Percentiles rank a stretch among this genome's conserved stretches.
These are phyloP conservation scores for Dactylella cylindrospora DNA, from an alignment of 2,329 filamentous ascomycete genomes.

Conservation along the genomic window DNA sequence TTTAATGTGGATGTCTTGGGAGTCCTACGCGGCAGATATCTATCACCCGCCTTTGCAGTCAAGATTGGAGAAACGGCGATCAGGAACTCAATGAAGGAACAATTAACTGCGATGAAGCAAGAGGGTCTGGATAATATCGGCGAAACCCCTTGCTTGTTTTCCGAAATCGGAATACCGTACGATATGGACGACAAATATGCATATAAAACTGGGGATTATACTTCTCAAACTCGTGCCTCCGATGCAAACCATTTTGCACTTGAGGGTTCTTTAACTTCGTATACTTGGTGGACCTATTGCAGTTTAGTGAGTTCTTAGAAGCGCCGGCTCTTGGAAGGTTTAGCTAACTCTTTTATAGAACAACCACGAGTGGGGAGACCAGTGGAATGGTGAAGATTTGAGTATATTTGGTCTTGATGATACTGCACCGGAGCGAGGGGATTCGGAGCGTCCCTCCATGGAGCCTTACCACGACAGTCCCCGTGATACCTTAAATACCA, in stretches of 20 bases:
- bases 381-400: slow-evolving; percentile 96
- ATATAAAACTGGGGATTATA: slow-evolving; percentile 93
- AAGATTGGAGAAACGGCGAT: slow-evolving; percentile 92
- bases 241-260: slow-evolving; percentile 95
- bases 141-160: slow-evolving; percentile 82
- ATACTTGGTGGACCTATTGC: slow-evolving; percentile 86
- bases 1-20: slow-evolving; percentile 98
- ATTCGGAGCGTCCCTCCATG: slow-evolving; percentile 6
- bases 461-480: slow-evolving; percentile 37
- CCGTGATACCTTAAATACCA: slow-evolving; percentile 26
- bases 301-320: slow-evolving; percentile 60
- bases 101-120: slow-evolving; percentile 76
- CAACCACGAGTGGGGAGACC: slow-evolving; percentile 82
- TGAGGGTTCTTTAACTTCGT: slow-evolving; percentile 81
- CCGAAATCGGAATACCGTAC: slow-evolving; percentile 96
- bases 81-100: slow-evolving; percentile 80
- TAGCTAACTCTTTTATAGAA: slow-evolving; percentile 62
- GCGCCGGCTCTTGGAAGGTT: too few relatives aligned
- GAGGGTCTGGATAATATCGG: slow-evolving; percentile 71
- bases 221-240: slow-evolving; percentile 85
- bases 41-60: slow-evolving; percentile 85
- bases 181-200: slow-evolving; percentile 98
- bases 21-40: slow-evolving; percentile 82
- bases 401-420: slow-evolving; percentile 89
- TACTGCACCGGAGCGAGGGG: slow-evolving; percentile 54